Conservation (phyloP, 306 rosid species). For the Vachellia collinsii region DNA sequence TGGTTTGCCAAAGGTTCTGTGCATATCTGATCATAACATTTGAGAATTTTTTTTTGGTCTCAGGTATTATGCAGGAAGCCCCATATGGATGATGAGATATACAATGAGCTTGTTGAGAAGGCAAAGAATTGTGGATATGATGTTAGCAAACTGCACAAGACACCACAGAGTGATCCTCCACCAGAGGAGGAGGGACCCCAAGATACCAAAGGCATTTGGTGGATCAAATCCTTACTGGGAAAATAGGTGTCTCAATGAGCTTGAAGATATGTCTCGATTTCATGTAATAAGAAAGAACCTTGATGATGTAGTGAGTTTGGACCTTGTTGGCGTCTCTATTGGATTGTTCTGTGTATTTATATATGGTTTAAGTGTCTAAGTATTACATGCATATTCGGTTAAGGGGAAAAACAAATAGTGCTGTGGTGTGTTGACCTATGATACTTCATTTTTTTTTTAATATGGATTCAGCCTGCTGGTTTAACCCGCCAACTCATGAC, state of each 20-base stretch:
- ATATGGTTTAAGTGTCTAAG: not conserved
- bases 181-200: slow-evolving; percentile 66
- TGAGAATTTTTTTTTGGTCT: not conserved
- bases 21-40: not conserved
- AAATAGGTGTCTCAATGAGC: slow-evolving; percentile 35
- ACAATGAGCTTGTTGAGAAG: slow-evolving; percentile 59
- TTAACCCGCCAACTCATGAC: no score
- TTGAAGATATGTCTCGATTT: slow-evolving; percentile 1
- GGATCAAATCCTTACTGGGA: slow-evolving; percentile 73
- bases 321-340: slow-evolving; percentile 20
- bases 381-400: not conserved
- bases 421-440: not conserved
- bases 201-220: slow-evolving; percentile 86
- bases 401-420: not conserved
- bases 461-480: no score
- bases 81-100: slow-evolving; percentile 66
- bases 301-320: slow-evolving; percentile 32
- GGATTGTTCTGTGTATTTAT: slow-evolving; percentile 27
- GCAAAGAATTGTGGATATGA: slow-evolving; percentile 77
- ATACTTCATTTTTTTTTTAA: no score
- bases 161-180: slow-evolving; percentile 73
- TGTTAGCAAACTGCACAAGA: slow-evolving; percentile 80
- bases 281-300: slow-evolving; percentile 38
- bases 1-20: not conserved
- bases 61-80: slow-evolving; percentile 71